Percentiles rank a stretch among this genome's conserved stretches.
These are phyloP conservation scores for Beauveria sp. DNA, from an alignment of 2,329 filamentous ascomycete species.

Conservation along the genomic window DNA sequence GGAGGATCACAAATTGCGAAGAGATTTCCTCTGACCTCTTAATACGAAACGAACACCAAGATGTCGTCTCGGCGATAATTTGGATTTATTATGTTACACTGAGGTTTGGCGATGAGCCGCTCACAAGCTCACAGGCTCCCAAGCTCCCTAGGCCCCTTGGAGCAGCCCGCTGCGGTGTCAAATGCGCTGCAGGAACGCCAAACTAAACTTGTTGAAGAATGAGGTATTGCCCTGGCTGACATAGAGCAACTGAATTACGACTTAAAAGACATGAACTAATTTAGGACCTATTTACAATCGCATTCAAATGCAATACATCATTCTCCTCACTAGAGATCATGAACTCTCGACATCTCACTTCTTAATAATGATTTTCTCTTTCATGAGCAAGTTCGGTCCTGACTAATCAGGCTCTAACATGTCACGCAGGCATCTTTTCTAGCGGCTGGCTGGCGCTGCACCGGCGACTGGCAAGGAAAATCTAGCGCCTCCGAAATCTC, in stretches of 20 bases:
- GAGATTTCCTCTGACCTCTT: background rate
- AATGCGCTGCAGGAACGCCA: too few species aligned
- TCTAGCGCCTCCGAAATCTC: slow-evolving; percentile 11
- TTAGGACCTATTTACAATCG: too few species aligned
- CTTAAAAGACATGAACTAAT: too few species aligned
- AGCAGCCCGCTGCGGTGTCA: too few species aligned
- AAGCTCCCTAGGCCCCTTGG: too few species aligned
- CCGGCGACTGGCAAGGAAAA: background rate
- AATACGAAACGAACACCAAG: background rate
- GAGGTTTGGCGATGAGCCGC: background rate
- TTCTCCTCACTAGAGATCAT: too few species aligned
- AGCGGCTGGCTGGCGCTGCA: background rate
- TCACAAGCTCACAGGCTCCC: background rate
- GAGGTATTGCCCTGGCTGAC: too few species aligned
- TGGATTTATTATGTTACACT: background rate
- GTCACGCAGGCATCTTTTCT: background rate
- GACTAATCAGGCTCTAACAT: background rate
- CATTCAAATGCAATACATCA: too few species aligned
- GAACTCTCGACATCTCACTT: too few species aligned
- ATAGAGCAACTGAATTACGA: too few species aligned
- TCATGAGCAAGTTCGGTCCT: background rate
- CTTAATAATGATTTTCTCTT: too few species aligned
- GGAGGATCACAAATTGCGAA: background rate
- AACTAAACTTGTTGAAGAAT: too few species aligned
- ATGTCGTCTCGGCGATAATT: background rate